Conservation (phyloP, 306 rosid genomes). For the Vigna radiata region DNA sequence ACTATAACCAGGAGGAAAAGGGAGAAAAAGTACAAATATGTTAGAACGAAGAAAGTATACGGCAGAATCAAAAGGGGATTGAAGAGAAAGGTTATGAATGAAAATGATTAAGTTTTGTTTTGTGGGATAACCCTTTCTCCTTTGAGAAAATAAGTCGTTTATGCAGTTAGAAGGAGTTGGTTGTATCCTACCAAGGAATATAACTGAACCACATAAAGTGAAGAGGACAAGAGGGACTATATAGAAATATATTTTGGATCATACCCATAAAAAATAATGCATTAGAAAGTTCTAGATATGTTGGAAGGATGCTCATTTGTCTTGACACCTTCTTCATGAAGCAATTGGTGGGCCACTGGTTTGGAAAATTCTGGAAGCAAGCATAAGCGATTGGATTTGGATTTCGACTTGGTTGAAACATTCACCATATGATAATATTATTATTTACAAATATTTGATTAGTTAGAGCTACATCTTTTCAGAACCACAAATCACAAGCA, state of each 20-base stretch:
- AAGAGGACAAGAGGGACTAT: conserved; percentile 6
- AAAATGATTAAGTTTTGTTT: not conserved
- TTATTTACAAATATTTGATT: not conserved
- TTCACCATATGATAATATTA: not conserved
- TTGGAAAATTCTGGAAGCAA: conserved; percentile 62
- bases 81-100: not conserved
- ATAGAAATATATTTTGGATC: conserved; percentile 10
- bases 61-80: conserved; percentile 2
- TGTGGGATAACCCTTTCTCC: not conserved
- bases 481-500: not conserved
- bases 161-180: conserved; percentile 37
- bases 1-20: not conserved
- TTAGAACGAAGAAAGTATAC: not conserved
- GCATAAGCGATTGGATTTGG: conserved; percentile 8
- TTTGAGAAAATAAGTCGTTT: conserved; percentile 48
- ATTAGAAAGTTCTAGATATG: conserved; percentile 53
- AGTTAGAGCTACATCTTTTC: not conserved
- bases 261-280: not conserved
- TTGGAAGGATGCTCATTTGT: conserved; percentile 16
- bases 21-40: not conserved
- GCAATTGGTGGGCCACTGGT: conserved; percentile 40
- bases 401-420: not conserved
- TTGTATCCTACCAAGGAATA: not conserved
- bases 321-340: conserved; percentile 21
- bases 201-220: not conserved